Evolutionary conservation across 2,329 filamentous ascomycete species (phyloP), one percentile per base, ranked within the genome.

Genomic region (Trichoderma guizhouense): DNA sequence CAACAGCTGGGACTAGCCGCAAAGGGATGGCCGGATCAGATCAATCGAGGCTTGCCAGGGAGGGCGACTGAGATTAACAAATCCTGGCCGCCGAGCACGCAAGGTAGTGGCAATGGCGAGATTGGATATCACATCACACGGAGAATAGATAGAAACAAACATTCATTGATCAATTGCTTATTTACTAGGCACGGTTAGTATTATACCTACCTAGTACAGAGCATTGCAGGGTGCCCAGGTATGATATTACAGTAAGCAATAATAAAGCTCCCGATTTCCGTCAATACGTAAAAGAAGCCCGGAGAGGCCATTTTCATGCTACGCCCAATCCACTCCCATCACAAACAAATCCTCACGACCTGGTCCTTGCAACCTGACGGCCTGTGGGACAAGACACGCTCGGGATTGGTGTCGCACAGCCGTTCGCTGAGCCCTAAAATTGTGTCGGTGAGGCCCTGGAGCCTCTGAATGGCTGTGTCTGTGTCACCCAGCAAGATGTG

Each of bases 371-470:
- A 21, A 14, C n/a, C 57, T 6, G 2, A 14, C 9, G 5, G 11
- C 47, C 21, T 30, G 57, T 69, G 28, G 58, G 39, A 62, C 67
- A 36, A 30, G 43, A 36, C n/a, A 32, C 26, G 14, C 32, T 61
- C 67, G 39, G 57, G 28, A 47, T 61, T 62, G 57, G 67, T 26
- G 43, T 36, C 57, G 39, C 39, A 61, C 67, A 69, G 58, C 39
- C 57, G 39, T 51, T 43, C 30, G 28, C 66, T 61, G 39, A 69
- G 66, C 66, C 66, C 55, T 69, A 53, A 61, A 36, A 21, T 28
- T 62, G 21, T 69, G 67, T 69, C 67, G 57, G 67, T 69, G 67
- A 69, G 57, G 67, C 67, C 30, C 57, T 28, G 28, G 6, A 24
- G 36, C 36, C 53, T 69, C 28, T 69, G 67, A 69, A 62, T 69